Evolutionary conservation across 1,284 basidiomycete species (phyloP).

Genomic region (Phylloporus sp.): DNA sequence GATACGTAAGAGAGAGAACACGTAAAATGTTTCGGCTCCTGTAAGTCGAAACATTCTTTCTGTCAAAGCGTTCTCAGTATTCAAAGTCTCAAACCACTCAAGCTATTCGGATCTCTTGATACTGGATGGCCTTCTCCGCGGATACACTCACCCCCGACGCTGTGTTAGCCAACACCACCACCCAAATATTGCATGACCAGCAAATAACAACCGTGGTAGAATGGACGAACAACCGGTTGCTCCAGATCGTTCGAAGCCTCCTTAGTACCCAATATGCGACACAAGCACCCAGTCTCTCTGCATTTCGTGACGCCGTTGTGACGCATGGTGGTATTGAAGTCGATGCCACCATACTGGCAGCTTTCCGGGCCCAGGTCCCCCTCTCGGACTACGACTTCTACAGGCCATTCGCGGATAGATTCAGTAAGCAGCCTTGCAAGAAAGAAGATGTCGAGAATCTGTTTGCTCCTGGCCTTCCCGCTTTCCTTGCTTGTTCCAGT

Average conservation of each 20-base stretch:
- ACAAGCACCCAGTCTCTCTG: conserved; percentile 11
- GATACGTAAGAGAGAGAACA: no score
- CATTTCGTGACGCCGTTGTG: no score
- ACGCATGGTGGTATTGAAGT: no score
- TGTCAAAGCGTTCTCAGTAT: no score
- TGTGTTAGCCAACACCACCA: not conserved
- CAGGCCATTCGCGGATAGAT: conserved; percentile 25
- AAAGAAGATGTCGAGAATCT: conserved; percentile 7
- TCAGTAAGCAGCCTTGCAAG: conserved; percentile 19
- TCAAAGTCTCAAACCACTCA: no score
- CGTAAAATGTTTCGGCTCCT: no score
- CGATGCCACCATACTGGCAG: no score
- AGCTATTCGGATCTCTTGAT: no score
- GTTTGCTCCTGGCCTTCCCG: conserved; percentile 6
- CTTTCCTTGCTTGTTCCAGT: not conserved
- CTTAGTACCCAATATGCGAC: conserved; percentile 21
- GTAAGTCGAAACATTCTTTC: no score
- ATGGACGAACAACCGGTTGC: conserved; percentile 2
- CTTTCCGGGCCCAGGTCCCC: conserved; percentile 12
- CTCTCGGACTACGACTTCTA: conserved; percentile 29
- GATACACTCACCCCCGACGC: no score
- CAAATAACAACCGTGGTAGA: conserved; percentile 1
- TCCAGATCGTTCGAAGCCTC: no score
- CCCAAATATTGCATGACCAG: not conserved
- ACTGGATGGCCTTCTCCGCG: no score